Conservation (phyloP, 139 green algal species). For the Tetraselmis chui region DNA sequence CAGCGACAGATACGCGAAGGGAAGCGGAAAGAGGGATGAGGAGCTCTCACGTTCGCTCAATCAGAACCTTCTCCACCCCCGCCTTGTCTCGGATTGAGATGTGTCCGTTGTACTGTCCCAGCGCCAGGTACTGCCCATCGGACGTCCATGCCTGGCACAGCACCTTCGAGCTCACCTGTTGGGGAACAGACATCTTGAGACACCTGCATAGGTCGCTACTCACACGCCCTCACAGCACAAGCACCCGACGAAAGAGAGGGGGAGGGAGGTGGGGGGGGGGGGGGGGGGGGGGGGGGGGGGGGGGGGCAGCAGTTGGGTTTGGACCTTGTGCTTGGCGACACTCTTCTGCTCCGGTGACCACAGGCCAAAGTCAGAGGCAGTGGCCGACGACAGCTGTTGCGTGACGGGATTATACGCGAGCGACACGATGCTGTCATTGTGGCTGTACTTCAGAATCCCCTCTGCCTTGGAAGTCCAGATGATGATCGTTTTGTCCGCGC, state of each 20-base stretch:
- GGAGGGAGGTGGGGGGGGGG: not conserved
- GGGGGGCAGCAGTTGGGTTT: not conserved
- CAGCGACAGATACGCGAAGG: too few relatives aligned
- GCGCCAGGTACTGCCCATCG: constrained; percentile 66
- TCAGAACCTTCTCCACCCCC: constrained; percentile 57
- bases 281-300: not conserved
- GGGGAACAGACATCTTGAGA: not conserved
- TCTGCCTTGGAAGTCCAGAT: constrained; percentile 82
- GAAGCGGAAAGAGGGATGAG: too few relatives aligned
- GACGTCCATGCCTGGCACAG: constrained; percentile 61
- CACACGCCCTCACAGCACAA: too few relatives aligned
- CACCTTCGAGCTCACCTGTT: constrained; percentile 52
- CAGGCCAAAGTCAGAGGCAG: constrained; percentile 66
- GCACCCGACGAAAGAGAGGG: not conserved
- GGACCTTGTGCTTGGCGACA: constrained; percentile 77
- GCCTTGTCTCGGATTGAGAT: constrained; percentile 65
- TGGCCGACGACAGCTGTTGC: constrained; percentile 72
- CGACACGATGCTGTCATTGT: constrained; percentile 69
- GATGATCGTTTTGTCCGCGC: constrained; percentile 80
- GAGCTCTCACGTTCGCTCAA: constrained; percentile 51
- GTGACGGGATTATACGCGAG: constrained; percentile 76
- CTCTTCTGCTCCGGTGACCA: constrained; percentile 79
- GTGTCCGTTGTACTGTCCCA: constrained; percentile 65
- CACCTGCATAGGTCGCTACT: not conserved
- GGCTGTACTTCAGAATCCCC: constrained; percentile 76